These are phyloP conservation scores for Centella asiatica DNA, from an alignment of 129 eudicot genomes.

Conservation along the genomic window DNA sequence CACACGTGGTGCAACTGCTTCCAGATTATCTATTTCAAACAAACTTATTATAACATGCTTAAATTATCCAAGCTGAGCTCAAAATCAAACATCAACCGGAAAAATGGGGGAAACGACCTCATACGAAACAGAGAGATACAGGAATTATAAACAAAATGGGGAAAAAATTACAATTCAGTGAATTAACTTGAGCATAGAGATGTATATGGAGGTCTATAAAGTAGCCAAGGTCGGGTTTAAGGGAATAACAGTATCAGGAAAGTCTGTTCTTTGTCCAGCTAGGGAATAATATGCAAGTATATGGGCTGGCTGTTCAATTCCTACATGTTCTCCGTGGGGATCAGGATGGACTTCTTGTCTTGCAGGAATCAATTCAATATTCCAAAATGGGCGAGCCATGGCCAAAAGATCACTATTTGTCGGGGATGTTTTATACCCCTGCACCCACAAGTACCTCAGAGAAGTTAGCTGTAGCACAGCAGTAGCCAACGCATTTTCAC, in stretches of 20 bases:
- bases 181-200: not conserved
- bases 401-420: constrained; percentile 45
- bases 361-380: constrained; percentile 83
- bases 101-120: constrained; percentile 7
- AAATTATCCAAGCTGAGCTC: constrained; percentile 12
- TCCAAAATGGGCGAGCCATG: constrained; percentile 91
- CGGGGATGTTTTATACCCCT: constrained; percentile 51
- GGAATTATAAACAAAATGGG: constrained; percentile 21
- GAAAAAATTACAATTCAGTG: not conserved
- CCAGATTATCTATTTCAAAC: constrained; percentile 18
- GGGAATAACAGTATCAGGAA: constrained; percentile 51
- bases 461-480: constrained; percentile 55
- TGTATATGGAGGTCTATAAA: constrained; percentile 25
- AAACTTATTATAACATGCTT: constrained; percentile 25
- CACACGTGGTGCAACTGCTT: not conserved
- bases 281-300: constrained; percentile 90
- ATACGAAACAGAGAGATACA: constrained; percentile 8
- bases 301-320: constrained; percentile 65
- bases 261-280: constrained; percentile 82
- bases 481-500: constrained; percentile 65
- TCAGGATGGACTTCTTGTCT: constrained; percentile 33
- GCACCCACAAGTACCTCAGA: constrained; percentile 89
- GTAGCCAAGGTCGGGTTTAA: constrained; percentile 20
- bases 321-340: constrained; percentile 20
- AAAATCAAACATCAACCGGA: constrained; percentile 8